A percentile compares a stretch with the other conserved stretches of the same genome.
Conservation (phyloP, 345 rosid genomes). For the Abelmoschus esculentus region DNA sequence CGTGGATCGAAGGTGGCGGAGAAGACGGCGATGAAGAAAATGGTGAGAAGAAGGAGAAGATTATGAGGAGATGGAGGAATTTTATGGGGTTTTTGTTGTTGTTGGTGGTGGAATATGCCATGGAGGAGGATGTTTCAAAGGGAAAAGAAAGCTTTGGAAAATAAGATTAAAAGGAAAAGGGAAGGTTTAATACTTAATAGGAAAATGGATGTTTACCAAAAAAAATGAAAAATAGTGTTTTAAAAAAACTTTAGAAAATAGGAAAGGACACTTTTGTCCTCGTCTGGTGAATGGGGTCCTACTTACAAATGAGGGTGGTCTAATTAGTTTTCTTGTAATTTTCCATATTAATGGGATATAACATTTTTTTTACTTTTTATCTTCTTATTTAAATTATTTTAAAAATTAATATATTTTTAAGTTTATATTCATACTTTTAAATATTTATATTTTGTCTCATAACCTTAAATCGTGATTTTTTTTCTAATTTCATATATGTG, state of each 20-base stretch:
- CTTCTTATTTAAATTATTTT: too few species aligned
- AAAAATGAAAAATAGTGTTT: conserved; percentile 23
- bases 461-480: too few species aligned
- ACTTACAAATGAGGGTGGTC: not conserved
- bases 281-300: conserved; percentile 29
- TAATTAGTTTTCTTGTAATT: too few species aligned
- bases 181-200: conserved; percentile 2
- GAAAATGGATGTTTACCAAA: not conserved
- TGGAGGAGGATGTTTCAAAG: conserved; percentile 1
- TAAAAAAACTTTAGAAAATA: not conserved
- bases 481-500: too few species aligned
- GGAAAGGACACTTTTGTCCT: conserved; percentile 26
- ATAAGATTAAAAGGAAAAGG: not conserved
- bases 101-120: conserved; percentile 25
- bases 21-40: not conserved
- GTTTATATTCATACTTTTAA: too few species aligned
- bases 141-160: not conserved
- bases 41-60: conserved; percentile 10
- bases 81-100: conserved; percentile 5
- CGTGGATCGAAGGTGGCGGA: conserved; percentile 41
- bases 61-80: not conserved
- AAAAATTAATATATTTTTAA: too few species aligned
- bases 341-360: too few species aligned
- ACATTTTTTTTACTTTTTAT: too few species aligned
- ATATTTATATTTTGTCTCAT: too few species aligned